Evolutionary conservation across 768 basidiomycete genomes (phyloP), one percentile per base, ranked within the genome.

Genomic region (Russula olivacea): DNA sequence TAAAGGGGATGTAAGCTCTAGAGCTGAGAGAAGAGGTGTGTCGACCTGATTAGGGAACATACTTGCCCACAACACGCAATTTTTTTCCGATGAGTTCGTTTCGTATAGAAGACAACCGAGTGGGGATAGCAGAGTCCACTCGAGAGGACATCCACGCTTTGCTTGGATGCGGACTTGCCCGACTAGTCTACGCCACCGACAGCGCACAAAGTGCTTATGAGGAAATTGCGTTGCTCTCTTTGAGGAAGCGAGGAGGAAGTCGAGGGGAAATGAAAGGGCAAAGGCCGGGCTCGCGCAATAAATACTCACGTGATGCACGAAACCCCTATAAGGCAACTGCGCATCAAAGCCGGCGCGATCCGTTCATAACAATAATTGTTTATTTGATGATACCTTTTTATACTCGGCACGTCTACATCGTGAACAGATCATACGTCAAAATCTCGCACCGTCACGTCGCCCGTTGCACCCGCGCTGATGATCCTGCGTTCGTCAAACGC

Each of bases 401-500:
- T 4, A 28, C 23, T 8, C 1, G 32, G 21, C 38, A 49, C 11
- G 19, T 59, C 49, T 59, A 51, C 28, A 41, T 8, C n/a, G 12
- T 19, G 9, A 58, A 28, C 12, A 11, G 45, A 32, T 77, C 71
- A 86, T 52, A 85, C 73, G 72, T 87, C 85, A 67, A 87, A 86
- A 68, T 82, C 76, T 62, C 83, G 78, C 52, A 83, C 75, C 36
- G 79, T 73, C 30, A 84, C 74, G 15, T 23, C 41, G 50, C 77
- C 77, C 21, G 64, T 57, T 10, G 64, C 63, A 23, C 72, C 71
- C 34, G 75, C 73, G 23, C 73, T 87, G 64, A 90, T 79, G 59
- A 91, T 88, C 68, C 84, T 76, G 69, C 87, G 80, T 64, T 91
- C 89, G 69, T 91, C 89, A 71, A 91, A 91, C 28, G 78, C 80